phyloP scores from a whole-genome alignment of 2,329 filamentous ascomycete genomes.

The Sporothrix humicola region DNA sequence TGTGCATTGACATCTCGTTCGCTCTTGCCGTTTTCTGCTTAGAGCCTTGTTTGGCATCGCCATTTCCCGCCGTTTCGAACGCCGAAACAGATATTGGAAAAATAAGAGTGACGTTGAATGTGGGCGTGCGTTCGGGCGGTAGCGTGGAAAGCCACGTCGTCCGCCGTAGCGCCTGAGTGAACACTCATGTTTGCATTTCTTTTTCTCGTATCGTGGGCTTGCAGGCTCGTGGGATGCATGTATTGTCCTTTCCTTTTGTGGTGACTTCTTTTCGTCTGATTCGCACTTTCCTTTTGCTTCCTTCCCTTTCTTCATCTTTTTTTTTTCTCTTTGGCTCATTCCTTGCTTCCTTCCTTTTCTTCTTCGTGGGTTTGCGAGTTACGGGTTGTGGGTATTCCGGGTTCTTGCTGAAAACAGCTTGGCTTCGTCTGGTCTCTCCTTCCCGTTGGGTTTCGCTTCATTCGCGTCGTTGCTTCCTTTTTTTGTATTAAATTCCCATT shows the following conservation, averaged over 20 bases:
- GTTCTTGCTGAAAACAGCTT: slow-evolving; percentile 19
- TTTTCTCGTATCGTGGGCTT: slow-evolving; percentile 7
- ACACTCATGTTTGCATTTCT: background rate
- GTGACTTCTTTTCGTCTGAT: background rate
- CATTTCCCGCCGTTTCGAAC: background rate
- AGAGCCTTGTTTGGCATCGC: background rate
- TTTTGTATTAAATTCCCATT: background rate
- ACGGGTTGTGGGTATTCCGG: background rate
- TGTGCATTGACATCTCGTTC: background rate
- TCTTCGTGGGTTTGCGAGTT: background rate
- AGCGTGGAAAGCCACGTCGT: too few species aligned
- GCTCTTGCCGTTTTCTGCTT: slow-evolving; percentile 18
- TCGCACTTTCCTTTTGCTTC: background rate
- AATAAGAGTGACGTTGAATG: background rate
- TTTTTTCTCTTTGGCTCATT: background rate
- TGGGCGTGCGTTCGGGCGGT: too few species aligned
- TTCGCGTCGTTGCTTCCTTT: background rate
- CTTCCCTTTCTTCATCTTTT: background rate
- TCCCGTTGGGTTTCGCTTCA: background rate
- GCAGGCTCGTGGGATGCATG: too few species aligned
- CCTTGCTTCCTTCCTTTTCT: background rate
- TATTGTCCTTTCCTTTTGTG: background rate
- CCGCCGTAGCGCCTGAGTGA: too few species aligned
- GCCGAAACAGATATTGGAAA: background rate
- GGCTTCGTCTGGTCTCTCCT: slow-evolving; percentile 18